Conservation (phyloP, 768 basidiomycete genomes). For the Serpula lacrymans region DNA sequence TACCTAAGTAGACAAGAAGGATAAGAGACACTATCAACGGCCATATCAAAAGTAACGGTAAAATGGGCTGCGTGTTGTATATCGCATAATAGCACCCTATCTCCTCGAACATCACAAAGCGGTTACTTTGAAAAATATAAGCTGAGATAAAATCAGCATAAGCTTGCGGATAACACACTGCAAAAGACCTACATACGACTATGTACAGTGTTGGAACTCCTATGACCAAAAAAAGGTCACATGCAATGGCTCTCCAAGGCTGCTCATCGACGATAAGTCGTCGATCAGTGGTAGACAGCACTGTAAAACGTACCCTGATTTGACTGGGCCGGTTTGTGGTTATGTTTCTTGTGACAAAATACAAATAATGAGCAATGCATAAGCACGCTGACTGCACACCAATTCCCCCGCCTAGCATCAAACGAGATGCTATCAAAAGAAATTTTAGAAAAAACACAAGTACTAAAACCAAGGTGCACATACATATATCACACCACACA, state of each 20-base stretch:
- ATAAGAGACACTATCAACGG: slow-evolving; percentile 22
- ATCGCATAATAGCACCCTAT: slow-evolving; percentile 48
- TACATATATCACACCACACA: slow-evolving; percentile 56
- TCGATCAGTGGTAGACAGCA: too few species aligned
- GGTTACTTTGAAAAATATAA: slow-evolving; percentile 53
- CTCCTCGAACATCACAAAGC: slow-evolving; percentile 58
- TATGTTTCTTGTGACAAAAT: slow-evolving; percentile 13
- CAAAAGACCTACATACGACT: too few species aligned
- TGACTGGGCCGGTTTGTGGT: too few species aligned
- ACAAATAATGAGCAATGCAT: slow-evolving; percentile 46
- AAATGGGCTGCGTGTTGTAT: slow-evolving; percentile 36
- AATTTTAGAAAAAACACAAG: background rate
- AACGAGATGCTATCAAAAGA: slow-evolving; percentile 33
- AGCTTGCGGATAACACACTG: too few species aligned
- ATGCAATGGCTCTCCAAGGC: slow-evolving; percentile 44
- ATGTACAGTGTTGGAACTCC: slow-evolving; percentile 50
- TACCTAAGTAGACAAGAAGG: slow-evolving; percentile 24
- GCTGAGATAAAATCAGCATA: too few species aligned
- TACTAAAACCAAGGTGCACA: slow-evolving; percentile 11
- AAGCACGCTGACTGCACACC: slow-evolving; percentile 38
- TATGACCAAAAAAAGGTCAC: slow-evolving; percentile 52
- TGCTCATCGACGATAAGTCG: too few species aligned
- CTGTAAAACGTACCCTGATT: too few species aligned
- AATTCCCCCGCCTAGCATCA: slow-evolving; percentile 28
- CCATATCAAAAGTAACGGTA: slow-evolving; percentile 23